These are phyloP conservation scores for Chaetomium globosum DNA, from an alignment of 2,329 filamentous ascomycete genomes.

Conservation along the genomic window DNA sequence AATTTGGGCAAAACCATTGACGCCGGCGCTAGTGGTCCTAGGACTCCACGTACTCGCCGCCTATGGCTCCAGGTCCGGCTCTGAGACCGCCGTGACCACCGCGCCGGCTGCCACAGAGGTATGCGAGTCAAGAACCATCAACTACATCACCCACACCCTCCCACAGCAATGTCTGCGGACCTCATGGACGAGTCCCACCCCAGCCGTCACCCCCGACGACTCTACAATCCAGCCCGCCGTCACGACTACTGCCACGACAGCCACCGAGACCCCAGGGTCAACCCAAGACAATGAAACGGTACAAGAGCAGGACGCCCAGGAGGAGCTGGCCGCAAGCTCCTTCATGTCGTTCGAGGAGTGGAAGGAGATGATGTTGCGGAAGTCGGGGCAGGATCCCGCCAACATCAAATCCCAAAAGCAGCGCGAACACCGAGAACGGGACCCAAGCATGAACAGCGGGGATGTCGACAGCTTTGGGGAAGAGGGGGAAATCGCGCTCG, in stretches of 20 bases:
- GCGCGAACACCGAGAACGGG: conserved; percentile 53
- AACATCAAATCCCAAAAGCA: conserved; percentile 65
- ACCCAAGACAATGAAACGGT: conserved; percentile 42
- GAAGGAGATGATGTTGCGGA: conserved; percentile 90
- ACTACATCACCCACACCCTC: conserved; percentile 78
- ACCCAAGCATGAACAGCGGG: conserved; percentile 61
- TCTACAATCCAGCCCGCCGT: conserved; percentile 26
- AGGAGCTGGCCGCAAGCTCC: conserved; percentile 65
- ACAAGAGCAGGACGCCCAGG: conserved; percentile 50
- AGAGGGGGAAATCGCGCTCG: conserved; percentile 75
- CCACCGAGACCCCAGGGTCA: conserved; percentile 33
- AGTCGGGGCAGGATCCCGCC: conserved; percentile 73
- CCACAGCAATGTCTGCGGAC: conserved; percentile 74
- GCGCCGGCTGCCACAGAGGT: conserved; percentile 37
- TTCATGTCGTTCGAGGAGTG: conserved; percentile 98
- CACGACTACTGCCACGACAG: conserved; percentile 23
- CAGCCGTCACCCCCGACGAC: conserved; percentile 25
- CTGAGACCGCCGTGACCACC: conserved; percentile 25
- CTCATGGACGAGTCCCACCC: conserved; percentile 52
- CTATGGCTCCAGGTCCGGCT: conserved; percentile 27
- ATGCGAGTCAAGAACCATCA: conserved; percentile 68
- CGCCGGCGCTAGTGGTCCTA: conserved; percentile 31
- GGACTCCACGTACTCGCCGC: conserved; percentile 31
- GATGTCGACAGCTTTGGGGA: conserved; percentile 81
- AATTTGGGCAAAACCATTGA: conserved; percentile 21